Conservation (phyloP, 441 rosid genomes). For the Eutrema salsugineum region DNA sequence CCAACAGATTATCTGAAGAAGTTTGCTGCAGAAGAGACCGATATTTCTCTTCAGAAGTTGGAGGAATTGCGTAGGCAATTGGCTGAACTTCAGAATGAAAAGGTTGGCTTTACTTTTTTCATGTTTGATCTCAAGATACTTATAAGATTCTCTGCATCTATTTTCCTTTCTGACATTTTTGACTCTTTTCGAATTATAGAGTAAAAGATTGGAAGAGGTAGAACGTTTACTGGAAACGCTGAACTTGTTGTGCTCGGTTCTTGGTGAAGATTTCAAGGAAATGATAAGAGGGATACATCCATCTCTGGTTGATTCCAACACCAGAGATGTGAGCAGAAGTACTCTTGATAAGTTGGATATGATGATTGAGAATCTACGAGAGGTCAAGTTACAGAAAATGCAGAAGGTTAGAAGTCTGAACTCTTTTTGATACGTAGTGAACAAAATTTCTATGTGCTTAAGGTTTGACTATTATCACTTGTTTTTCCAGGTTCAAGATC, state of each 20-base stretch:
- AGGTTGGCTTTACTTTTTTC: constrained; percentile 38
- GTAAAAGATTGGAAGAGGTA: constrained; percentile 50
- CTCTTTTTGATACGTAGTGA: not conserved
- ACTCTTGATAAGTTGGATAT: constrained; percentile 53
- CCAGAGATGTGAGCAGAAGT: constrained; percentile 44
- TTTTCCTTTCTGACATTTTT: not conserved
- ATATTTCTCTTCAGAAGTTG: constrained; percentile 57
- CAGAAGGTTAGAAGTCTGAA: constrained; percentile 44
- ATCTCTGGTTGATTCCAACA: constrained; percentile 39
- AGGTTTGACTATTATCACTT: not conserved
- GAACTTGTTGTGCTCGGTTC: constrained; percentile 53
- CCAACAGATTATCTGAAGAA: constrained; percentile 28
- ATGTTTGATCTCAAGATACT: too few species aligned
- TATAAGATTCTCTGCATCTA: not conserved
- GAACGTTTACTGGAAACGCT: constrained; percentile 37
- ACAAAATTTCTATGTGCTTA: not conserved
- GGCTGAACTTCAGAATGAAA: constrained; percentile 58
- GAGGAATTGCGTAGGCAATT: constrained; percentile 52
- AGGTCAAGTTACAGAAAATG: constrained; percentile 64
- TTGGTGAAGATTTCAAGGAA: constrained; percentile 59
- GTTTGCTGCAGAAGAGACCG: constrained; percentile 46
- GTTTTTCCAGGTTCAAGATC: constrained; percentile 64
- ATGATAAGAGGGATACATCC: constrained; percentile 46
- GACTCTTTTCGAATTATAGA: constrained; percentile 35
- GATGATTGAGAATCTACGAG: constrained; percentile 41